These are phyloP conservation scores for Astrephomene gubernaculifera DNA, from an alignment of 139 green algal genomes.

Conservation along the genomic window DNA sequence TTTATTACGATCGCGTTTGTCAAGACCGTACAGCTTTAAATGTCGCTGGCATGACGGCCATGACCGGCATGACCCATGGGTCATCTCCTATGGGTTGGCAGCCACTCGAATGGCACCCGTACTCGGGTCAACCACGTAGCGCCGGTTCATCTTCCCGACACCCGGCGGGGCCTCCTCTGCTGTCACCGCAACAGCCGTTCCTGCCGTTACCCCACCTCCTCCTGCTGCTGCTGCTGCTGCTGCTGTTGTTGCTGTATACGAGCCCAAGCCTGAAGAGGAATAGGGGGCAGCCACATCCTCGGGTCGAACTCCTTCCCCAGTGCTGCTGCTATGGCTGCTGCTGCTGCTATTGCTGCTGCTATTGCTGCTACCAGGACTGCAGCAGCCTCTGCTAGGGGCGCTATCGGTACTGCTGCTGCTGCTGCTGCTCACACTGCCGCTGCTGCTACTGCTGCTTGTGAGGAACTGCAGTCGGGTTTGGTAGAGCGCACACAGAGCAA, in stretches of 20 bases:
- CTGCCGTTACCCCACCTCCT: background rate
- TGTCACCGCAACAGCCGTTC: background rate
- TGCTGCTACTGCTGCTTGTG: background rate
- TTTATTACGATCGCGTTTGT: too few species aligned
- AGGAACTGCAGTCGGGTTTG: constrained; percentile 53
- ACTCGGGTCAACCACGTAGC: constrained; percentile 1
- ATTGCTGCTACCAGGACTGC: background rate
- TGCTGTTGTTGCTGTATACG: background rate
- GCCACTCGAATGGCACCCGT: background rate
- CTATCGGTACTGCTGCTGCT: background rate
- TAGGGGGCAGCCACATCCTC: too few species aligned
- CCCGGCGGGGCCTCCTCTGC: background rate
- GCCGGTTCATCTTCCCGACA: too few species aligned
- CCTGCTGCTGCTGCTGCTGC: background rate
- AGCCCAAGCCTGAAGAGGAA: too few species aligned
- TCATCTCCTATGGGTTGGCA: too few species aligned
- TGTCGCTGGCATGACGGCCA: too few species aligned
- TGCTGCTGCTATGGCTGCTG: too few species aligned
- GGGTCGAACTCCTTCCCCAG: too few species aligned
- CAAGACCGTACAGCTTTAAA: too few species aligned
- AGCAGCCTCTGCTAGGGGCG: background rate
- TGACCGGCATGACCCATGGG: too few species aligned
- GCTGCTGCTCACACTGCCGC: background rate
- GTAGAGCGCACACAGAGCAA: constrained; percentile 67
- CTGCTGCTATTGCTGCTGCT: background rate